These are phyloP conservation scores for Narthecium ossifragum DNA, from an alignment of 106 monocot genomes.

Conservation along the genomic window DNA sequence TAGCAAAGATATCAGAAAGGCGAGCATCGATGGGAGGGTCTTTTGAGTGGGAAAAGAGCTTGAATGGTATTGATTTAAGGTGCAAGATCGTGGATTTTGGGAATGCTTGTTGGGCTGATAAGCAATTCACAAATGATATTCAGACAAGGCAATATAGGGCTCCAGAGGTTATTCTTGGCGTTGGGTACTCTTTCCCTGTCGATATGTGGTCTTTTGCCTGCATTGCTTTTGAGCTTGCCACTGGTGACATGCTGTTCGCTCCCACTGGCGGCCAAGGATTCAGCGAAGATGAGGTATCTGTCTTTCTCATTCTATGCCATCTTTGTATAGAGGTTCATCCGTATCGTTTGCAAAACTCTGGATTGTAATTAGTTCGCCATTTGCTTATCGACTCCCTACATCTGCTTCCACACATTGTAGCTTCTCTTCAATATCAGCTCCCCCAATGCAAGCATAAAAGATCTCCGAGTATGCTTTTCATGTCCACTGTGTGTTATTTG, in stretches of 20 bases:
- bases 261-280: constrained; percentile 63
- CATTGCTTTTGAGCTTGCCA: constrained; percentile 92
- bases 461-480: too few relatives aligned
- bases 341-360: too few relatives aligned
- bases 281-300: constrained; percentile 86
- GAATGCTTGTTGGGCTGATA: constrained; percentile 79
- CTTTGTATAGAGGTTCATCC: too few relatives aligned
- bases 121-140: constrained; percentile 59
- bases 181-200: constrained; percentile 70
- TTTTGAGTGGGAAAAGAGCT: constrained; percentile 39
- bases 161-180: constrained; percentile 87
- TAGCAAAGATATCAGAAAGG: constrained; percentile 57
- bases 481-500: too few relatives aligned
- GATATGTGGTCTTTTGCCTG: constrained; percentile 97
- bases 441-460: too few relatives aligned
- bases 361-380: too few relatives aligned
- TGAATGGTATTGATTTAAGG: constrained; percentile 76
- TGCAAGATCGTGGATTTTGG: constrained; percentile 98
- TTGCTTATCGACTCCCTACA: too few relatives aligned
- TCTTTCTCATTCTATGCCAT: too few relatives aligned
- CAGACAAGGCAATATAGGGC: constrained; percentile 92
- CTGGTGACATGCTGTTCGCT: constrained; percentile 81
- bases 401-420: too few relatives aligned
- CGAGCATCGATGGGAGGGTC: constrained; percentile 50
- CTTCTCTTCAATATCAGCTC: too few relatives aligned